Evolutionary conservation across 192 early-diverging fungal genomes (phyloP), one percentile per base, ranked within the genome.

Genomic region (Coemansia interrupta): DNA sequence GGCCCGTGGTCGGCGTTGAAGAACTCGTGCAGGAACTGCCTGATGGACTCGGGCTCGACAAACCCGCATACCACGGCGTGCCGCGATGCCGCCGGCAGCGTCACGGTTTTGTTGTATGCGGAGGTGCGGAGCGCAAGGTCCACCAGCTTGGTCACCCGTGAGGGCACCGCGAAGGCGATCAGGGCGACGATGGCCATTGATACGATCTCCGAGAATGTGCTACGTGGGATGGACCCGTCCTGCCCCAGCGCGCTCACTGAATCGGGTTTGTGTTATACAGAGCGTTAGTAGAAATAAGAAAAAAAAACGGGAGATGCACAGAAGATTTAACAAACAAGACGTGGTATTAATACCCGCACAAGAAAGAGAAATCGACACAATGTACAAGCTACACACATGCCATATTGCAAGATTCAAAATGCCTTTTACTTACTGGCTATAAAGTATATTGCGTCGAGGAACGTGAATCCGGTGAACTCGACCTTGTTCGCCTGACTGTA

Each of bases 381-480:
- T n/a, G n/a, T n/a, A n/a, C n/a, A n/a, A n/a, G n/a, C n/a, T n/a
- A n/a, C n/a, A n/a, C n/a, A 26, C 26, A 26, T 26, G 26, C 26
- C 26, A 26, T n/a, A n/a, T n/a, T n/a, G n/a, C 9, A 44, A 7
- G 6, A 2, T 44, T 15, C 13, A 23, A 11, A 28, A 12, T 14
- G 26, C 26, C n/a, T 15, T 41, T 40, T 66, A 63, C 76, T 74
- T 66, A 74, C 72, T 70, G 32, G 53, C 61, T 23, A 74, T 70
- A n/a, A 72, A 81, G 66, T 76, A 81, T 12, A 81, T 72, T 2
- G 73, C 58, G 54, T 81, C 79, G 12, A 76, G 56, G 23, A 69
- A 81, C 2, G 56, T 58, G 19, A 81, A 81, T 11, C 62, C 66
- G 0, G 47, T 41, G 36, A 62, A 64, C 4, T 53, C 42, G 1